Base-by-base conservation (phyloP, 176 grass and related monocot genomes). In the Panicum miliaceum region DNA sequence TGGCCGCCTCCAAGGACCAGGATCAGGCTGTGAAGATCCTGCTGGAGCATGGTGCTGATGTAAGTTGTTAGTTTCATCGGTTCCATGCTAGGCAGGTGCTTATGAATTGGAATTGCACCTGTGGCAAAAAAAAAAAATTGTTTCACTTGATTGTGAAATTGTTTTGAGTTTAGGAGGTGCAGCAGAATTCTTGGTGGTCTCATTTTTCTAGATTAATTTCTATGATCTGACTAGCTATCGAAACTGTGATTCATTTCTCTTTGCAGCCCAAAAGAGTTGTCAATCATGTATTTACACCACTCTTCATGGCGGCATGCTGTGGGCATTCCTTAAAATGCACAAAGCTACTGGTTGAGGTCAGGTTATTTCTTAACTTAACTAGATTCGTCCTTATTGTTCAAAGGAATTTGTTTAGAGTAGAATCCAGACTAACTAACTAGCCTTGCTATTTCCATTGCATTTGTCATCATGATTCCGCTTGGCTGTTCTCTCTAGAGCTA, bases 11-110 rank as follows among this genome's bases (percentile, higher is more conserved):
- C 38, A 25, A 77, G 23, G 43, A 13, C 47, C 64, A 62, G 18
- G 69, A 68, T 45, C 12, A 18, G 23, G 20, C 60, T 50, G 10
- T 82, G 42, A 85, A 85, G 61, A 51, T 92, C 81, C 69, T 92
- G 45, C 67, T 92, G 58, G 77, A 86, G 23, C 81, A 75, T 84
- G 68, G 75, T 58, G 86, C 82, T 45, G 77, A 89, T 78, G 86
- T 92, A 92, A 88, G 80, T 76, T 82, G 22, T 60, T 66, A 16
- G 40, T 74, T 80, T 70, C 18, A 40, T 68, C 6, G 18, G 18
- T 41, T 41, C 36, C 19, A 22, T 19, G 11, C n/a, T 41, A 12
- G 0, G 9, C 8, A 12, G 65, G 36, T 22, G 36, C 35, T 38
- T 67, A 67, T 67, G 35, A 40, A 38, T 67, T 38, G 1, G 35